Conservation (phyloP, 768 basidiomycete genomes). For the Rhizopogon salebrosus region DNA sequence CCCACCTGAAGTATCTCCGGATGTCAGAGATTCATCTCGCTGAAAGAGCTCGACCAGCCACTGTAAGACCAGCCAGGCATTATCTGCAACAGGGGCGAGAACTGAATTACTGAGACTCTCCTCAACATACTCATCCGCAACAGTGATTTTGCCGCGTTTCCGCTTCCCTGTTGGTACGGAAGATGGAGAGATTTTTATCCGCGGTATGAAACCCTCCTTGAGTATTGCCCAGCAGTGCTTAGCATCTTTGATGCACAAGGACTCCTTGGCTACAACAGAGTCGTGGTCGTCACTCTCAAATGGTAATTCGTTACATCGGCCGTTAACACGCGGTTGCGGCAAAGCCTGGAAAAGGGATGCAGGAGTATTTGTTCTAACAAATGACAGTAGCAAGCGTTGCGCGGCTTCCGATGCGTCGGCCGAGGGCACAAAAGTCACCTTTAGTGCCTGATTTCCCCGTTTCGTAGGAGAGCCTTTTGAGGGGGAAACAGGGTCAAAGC, state of each 20-base stretch:
- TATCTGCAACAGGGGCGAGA: conserved; percentile 41
- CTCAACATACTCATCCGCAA: conserved; percentile 22
- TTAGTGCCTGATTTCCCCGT: conserved; percentile 33
- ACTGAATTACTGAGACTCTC: conserved; percentile 9
- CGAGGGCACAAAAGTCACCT: conserved; percentile 38
- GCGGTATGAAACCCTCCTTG: conserved; percentile 45
- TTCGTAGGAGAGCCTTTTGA: conserved; percentile 46
- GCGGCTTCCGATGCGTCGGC: conserved; percentile 45
- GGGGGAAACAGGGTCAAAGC: conserved; percentile 25
- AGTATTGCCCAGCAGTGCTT: conserved; percentile 62
- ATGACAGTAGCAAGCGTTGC: conserved; percentile 48
- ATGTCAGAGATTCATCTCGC: conserved; percentile 45
- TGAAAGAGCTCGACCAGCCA: conserved; percentile 69
- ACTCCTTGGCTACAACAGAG: conserved; percentile 52
- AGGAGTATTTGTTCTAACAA: conserved; percentile 53
- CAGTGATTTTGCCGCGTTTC: conserved; percentile 29
- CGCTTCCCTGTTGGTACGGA: conserved; percentile 13
- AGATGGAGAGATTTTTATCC: conserved; percentile 16
- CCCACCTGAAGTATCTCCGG: conserved; percentile 26
- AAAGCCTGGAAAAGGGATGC: conserved; percentile 47
- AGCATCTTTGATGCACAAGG: conserved; percentile 46
- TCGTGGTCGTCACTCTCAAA: conserved; percentile 34
- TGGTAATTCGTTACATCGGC: conserved; percentile 3
- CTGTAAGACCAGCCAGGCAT: conserved; percentile 69
- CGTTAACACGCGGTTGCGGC: conserved; percentile 38